These are phyloP conservation scores for Debaryomyces castellii DNA, from an alignment of 805 yeast species.

Conservation along the genomic window DNA sequence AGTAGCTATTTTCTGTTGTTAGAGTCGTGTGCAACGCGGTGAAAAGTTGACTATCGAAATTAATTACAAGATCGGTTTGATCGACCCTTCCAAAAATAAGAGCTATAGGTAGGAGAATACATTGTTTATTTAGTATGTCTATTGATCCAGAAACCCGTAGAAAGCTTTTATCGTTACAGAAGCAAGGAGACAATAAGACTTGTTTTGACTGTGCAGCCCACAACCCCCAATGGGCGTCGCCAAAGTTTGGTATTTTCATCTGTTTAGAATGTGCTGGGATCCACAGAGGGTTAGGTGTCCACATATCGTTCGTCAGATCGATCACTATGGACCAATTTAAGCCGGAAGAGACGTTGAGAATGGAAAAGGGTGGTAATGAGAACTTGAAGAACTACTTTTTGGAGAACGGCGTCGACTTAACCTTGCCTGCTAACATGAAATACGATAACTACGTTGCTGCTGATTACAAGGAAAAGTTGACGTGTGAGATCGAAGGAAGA, in stretches of 20 bases:
- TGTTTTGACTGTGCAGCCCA: conserved; percentile 95
- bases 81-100: not conserved
- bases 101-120: not conserved
- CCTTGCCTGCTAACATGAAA: conserved; percentile 66
- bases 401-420: conserved; percentile 66
- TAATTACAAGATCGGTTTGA: not conserved
- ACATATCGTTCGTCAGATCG: conserved; percentile 91
- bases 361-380: conserved; percentile 94
- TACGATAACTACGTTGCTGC: conserved; percentile 91
- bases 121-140: conserved; percentile 44
- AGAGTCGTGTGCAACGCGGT: conserved; percentile 3
- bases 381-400: conserved; percentile 67
- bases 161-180: conserved; percentile 71
- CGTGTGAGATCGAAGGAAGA: conserved; percentile 71
- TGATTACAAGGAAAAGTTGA: conserved; percentile 82
- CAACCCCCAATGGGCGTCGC: conserved; percentile 99
- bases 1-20: not conserved
- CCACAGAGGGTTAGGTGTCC: conserved; percentile 95
- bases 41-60: not conserved
- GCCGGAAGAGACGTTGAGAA: conserved; percentile 81
- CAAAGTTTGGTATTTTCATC: conserved; percentile 95
- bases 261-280: conserved; percentile 98
- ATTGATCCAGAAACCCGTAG: conserved; percentile 93
- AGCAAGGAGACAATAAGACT: conserved; percentile 67
- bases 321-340: conserved; percentile 99